Evolutionary conservation across 371 early-diverging fungal species (phyloP).

Genomic region (Mortierella sp.): DNA sequence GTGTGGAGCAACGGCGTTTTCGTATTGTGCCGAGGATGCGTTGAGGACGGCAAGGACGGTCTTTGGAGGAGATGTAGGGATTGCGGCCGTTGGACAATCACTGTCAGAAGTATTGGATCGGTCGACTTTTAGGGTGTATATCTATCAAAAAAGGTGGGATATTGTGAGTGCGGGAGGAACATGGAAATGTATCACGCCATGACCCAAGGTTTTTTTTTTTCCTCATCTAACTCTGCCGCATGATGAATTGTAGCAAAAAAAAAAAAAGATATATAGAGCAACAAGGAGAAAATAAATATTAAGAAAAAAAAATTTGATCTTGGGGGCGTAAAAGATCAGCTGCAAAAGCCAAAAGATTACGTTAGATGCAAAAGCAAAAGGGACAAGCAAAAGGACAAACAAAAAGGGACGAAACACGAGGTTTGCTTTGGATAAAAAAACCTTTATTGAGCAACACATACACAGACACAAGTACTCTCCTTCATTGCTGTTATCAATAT

Average conservation of each 20-base stretch:
- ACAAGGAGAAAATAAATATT: no score
- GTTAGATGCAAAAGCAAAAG: not conserved
- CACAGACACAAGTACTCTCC: no score
- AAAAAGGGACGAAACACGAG: not conserved
- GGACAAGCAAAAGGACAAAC: no score
- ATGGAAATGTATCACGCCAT: conserved; percentile 1
- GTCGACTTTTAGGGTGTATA: not conserved
- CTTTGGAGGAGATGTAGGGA: conserved; percentile 13
- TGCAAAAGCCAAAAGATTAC: not conserved
- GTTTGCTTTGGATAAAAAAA: no score
- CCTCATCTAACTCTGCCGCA: not conserved
- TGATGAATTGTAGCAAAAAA: not conserved
- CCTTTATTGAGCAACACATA: no score
- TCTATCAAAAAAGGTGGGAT: not conserved
- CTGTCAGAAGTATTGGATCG: not conserved
- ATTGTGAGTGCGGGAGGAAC: not conserved
- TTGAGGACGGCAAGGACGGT: conserved; percentile 1
- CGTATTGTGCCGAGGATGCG: conserved; percentile 15
- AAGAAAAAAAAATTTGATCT: not conserved
- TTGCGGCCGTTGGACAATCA: conserved; percentile 1
- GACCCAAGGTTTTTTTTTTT: not conserved
- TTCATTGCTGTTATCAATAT: no score
- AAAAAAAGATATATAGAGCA: not conserved
- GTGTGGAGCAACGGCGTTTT: not conserved
- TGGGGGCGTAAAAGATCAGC: not conserved